These are phyloP conservation scores for Setaria italica DNA, from an alignment of 202 grass and related monocot species.

Conservation along the genomic window DNA sequence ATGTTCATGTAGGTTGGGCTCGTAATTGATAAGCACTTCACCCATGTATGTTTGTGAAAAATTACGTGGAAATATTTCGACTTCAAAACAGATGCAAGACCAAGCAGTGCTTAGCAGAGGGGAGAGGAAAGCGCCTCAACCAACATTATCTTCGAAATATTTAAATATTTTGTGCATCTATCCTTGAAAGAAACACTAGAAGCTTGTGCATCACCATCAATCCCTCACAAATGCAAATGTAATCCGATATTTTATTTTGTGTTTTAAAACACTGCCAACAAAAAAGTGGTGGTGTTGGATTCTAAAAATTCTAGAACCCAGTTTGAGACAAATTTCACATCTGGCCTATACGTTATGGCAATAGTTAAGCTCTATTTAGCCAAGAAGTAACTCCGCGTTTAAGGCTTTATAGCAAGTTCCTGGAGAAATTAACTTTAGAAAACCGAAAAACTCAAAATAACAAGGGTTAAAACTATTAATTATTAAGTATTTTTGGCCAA, in stretches of 20 bases:
- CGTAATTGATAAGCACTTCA: no score
- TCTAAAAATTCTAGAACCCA: not conserved
- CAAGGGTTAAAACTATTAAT: not conserved
- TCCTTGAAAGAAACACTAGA: not conserved
- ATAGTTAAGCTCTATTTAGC: not conserved
- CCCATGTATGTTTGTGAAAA: no score
- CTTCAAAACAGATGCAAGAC: not conserved
- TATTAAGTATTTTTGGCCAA: not conserved
- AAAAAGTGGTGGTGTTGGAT: not conserved
- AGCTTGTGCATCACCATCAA: not conserved
- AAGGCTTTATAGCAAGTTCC: not conserved
- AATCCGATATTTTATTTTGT: not conserved
- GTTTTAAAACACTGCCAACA: not conserved
- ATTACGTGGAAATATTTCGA: not conserved
- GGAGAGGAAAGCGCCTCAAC: not conserved
- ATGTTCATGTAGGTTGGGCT: not conserved
- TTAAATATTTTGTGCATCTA: not conserved
- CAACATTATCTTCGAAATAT: conserved; percentile 4
- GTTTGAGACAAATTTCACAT: not conserved
- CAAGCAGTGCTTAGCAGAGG: not conserved
- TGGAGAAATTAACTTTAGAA: not conserved
- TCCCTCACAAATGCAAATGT: not conserved
- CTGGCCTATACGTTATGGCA: not conserved
- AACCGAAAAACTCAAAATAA: not conserved
- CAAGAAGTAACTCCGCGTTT: not conserved